phyloP scores from a whole-genome alignment of 192 early-diverging fungal genomes.

The Coemansia sp. region DNA sequence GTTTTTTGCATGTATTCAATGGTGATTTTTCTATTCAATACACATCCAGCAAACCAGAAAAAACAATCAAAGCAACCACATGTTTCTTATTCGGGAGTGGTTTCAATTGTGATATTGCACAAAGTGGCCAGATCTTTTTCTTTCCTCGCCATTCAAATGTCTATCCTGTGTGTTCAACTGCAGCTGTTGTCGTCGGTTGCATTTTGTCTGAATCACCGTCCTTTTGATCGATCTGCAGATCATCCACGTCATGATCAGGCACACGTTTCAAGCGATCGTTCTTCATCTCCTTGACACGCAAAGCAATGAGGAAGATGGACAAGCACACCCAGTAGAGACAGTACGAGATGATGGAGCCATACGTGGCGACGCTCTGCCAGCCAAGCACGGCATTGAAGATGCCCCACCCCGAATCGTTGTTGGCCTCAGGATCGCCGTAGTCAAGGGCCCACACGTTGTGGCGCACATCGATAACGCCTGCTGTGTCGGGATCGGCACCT shows the following conservation, averaged over 20 bases:
- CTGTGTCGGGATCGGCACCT: constrained; percentile 65
- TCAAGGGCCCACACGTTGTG: constrained; percentile 60
- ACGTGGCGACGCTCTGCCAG: constrained; percentile 74
- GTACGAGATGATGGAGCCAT: constrained; percentile 74
- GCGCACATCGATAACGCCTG: constrained; percentile 59
- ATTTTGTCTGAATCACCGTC: constrained; percentile 17
- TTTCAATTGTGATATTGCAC: neutral
- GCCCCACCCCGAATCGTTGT: constrained; percentile 58
- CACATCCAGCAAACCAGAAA: neutral
- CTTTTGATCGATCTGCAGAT: neutral
- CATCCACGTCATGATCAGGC: neutral
- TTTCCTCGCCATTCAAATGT: neutral
- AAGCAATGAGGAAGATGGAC: constrained; percentile 48
- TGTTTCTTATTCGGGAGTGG: too few species aligned
- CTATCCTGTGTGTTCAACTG: too few species aligned
- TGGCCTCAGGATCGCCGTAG: constrained; percentile 65
- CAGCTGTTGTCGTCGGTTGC: neutral
- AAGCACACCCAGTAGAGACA: constrained; percentile 76
- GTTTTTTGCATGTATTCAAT: neutral
- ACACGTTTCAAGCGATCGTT: constrained; percentile 1
- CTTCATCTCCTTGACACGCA: constrained; percentile 30
- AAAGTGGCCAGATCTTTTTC: neutral
- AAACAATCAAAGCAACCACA: too few species aligned
- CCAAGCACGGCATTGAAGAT: constrained; percentile 78
- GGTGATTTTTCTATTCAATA: neutral